Evolutionary conservation across 1,284 basidiomycete genomes (phyloP).

Genomic region (Ceratobasidium sp.): DNA sequence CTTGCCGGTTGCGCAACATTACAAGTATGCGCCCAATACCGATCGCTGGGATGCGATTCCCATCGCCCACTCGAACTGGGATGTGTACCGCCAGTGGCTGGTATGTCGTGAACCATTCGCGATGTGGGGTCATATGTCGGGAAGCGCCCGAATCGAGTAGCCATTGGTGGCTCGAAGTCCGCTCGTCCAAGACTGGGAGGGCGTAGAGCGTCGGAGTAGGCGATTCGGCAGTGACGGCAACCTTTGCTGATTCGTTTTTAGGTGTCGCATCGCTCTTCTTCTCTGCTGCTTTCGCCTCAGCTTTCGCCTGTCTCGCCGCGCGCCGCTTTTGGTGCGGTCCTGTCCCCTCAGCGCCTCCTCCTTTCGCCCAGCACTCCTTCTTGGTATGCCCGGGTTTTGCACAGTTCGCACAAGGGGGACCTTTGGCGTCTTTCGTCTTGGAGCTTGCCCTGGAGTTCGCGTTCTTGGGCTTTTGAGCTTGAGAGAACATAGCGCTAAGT

Average conservation of each 20-base stretch:
- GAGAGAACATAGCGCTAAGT: constrained; percentile 10
- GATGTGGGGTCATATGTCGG: constrained; percentile 21
- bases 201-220: no score
- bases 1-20: neutral
- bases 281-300: neutral
- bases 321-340: constrained; percentile 4
- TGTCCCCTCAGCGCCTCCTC: constrained; percentile 51
- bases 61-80: constrained; percentile 19
- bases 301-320: neutral
- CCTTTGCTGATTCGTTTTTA: constrained; percentile 20
- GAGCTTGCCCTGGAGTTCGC: neutral
- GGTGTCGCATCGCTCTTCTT: neutral
- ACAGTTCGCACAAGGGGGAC: constrained; percentile 35
- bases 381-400: constrained; percentile 8
- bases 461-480: neutral
- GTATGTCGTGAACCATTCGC: constrained; percentile 18
- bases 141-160: no score
- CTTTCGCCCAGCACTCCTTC: constrained; percentile 48
- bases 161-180: no score
- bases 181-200: no score
- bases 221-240: neutral
- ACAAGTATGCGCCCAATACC: constrained; percentile 9
- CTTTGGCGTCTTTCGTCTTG: neutral
- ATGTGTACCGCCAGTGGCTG: neutral
- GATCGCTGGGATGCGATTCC: constrained; percentile 2